Conservation (phyloP, 164 flowering plant species). For the Vitis labrusca region DNA sequence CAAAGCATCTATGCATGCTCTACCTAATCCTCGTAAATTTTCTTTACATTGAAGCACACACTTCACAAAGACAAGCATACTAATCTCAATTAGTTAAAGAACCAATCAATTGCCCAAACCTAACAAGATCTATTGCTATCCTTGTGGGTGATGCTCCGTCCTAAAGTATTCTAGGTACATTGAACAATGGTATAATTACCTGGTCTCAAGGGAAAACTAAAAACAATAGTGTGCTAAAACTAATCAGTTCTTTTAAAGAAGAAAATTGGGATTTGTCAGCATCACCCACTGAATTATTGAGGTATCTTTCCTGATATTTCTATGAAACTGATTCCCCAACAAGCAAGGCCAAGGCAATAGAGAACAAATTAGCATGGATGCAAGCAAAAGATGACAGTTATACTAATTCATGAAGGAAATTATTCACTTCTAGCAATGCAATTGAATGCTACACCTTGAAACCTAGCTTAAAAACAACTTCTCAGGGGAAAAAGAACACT, state of each 20-base stretch:
- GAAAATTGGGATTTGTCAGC: background rate
- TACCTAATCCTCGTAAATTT: background rate
- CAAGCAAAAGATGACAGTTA: background rate
- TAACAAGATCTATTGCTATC: background rate
- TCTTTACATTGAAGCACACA: background rate
- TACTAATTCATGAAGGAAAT: background rate
- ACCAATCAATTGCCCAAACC: background rate
- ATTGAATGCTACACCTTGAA: background rate
- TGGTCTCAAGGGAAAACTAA: no score
- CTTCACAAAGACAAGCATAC: background rate
- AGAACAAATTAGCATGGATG: background rate
- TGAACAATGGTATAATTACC: no score
- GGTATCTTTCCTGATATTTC: background rate
- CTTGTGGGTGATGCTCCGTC: no score
- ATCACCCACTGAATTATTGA: background rate
- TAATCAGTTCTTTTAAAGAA: background rate
- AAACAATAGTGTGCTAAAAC: no score
- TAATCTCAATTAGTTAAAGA: background rate
- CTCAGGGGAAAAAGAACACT: background rate
- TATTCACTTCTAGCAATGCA: background rate
- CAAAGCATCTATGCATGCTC: no score
- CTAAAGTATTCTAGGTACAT: no score
- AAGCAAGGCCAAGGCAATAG: background rate
- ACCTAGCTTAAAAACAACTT: background rate
- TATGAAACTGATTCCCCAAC: no score